Evolutionary conservation across 768 basidiomycete genomes (phyloP).

Genomic region (Mycena albidolilacea): DNA sequence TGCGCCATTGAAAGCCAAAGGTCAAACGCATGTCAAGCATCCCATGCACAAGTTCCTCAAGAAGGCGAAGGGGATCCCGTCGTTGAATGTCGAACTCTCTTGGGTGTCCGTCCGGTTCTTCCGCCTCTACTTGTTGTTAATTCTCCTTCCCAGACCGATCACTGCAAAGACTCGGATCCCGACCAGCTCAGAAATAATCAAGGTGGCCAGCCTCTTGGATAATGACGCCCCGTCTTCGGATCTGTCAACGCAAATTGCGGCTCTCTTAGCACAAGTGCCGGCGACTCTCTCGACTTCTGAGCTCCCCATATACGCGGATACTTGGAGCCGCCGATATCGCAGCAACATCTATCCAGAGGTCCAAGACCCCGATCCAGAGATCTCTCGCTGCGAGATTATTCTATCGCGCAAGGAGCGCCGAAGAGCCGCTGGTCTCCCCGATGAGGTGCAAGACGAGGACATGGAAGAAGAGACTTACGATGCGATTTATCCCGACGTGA

Average conservation of each 20-base stretch:
- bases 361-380: constrained; percentile 18
- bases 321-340: constrained; percentile 35
- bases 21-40: constrained; percentile 20
- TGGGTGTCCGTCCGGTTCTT: constrained; percentile 69
- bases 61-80: constrained; percentile 71
- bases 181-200: constrained; percentile 49
- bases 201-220: constrained; percentile 44
- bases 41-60: constrained; percentile 55
- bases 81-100: constrained; percentile 72
- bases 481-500: background rate
- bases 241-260: constrained; percentile 11
- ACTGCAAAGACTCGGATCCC: constrained; percentile 58
- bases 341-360: constrained; percentile 29
- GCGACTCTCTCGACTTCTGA: constrained; percentile 14
- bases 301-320: constrained; percentile 20
- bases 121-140: constrained; percentile 5
- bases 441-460: constrained; percentile 25
- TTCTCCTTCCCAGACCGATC: constrained; percentile 59
- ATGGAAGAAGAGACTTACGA: constrained; percentile 16
- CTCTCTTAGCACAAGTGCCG: constrained; percentile 5
- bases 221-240: constrained; percentile 8
- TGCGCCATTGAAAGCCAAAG: constrained; percentile 41
- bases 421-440: constrained; percentile 42
- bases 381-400: constrained; percentile 51
- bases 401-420: constrained; percentile 60